Evolutionary conservation across 2,329 filamentous ascomycete genomes (phyloP).

Genomic region (Myriosclerotinia scirpicola): DNA sequence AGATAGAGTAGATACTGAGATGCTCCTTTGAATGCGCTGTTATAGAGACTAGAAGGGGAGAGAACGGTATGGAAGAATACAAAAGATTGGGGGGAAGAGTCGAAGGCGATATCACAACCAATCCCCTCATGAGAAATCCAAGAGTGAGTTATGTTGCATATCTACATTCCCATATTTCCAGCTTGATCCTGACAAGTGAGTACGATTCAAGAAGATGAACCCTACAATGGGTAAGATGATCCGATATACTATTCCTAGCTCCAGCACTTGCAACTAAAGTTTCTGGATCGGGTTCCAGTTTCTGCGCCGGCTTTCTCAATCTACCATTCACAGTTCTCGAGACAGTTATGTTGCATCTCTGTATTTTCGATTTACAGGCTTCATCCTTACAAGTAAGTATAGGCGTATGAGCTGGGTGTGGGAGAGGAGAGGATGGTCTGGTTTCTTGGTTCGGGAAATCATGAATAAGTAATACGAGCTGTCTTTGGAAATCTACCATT

Average conservation of each 20-base stretch:
- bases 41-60: no score
- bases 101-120: neutral
- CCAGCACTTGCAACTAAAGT: no score
- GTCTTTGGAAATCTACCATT: neutral
- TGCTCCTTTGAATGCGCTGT: no score
- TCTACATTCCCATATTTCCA: neutral
- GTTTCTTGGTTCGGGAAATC: neutral
- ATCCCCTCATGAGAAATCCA: no score
- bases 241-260: no score
- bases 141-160: neutral
- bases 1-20: no score
- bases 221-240: no score
- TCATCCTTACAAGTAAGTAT: neutral
- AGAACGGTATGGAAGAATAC: neutral
- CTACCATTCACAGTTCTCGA: neutral
- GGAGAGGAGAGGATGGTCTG: neutral
- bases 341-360: neutral
- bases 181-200: no score
- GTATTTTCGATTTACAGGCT: neutral
- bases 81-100: no score
- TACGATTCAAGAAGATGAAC: no score
- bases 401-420: neutral
- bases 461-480: neutral
- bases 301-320: no score
- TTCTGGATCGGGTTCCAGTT: no score